Percentiles rank a stretch among this genome's conserved stretches.
These are phyloP conservation scores for Mycena pura DNA, from an alignment of 768 basidiomycete genomes.

Conservation along the genomic window DNA sequence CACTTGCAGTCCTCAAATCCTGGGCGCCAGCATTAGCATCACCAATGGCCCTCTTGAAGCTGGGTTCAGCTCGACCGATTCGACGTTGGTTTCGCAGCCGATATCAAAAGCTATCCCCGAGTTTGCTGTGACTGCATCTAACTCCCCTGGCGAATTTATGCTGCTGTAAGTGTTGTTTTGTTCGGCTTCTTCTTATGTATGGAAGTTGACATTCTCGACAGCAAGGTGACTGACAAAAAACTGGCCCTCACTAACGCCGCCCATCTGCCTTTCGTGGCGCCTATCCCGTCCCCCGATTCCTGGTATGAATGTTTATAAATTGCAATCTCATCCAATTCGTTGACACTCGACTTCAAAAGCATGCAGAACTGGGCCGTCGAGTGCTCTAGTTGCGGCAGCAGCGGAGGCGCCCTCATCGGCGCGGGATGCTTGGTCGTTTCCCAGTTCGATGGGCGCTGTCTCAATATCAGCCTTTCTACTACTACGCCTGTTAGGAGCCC, in stretches of 20 bases:
- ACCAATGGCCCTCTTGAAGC: constrained; percentile 4
- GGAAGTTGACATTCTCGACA: constrained; percentile 2
- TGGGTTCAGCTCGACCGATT: neutral
- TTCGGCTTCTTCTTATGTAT: neutral
- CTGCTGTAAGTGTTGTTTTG: constrained; percentile 3
- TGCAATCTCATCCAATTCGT: constrained; percentile 3
- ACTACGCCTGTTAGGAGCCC: constrained; percentile 4
- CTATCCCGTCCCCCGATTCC: neutral
- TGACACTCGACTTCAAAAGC: constrained; percentile 1
- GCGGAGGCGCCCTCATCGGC: neutral
- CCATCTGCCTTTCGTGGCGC: neutral
- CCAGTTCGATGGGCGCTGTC: constrained; percentile 1
- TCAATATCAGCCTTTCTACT: constrained; percentile 1
- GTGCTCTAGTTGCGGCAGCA: neutral
- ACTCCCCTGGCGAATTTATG: neutral
- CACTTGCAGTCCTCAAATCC: neutral
- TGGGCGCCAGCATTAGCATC: constrained; percentile 2
- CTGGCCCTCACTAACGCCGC: constrained; percentile 2
- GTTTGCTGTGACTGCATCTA: constrained; percentile 1
- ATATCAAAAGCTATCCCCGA: neutral
- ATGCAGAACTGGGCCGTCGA: constrained; percentile 1
- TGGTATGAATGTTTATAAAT: neutral
- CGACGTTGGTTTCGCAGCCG: neutral
- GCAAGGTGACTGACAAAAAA: constrained; percentile 1
- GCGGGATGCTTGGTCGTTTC: neutral